Percentiles rank a stretch among this genome's conserved stretches.
These are phyloP conservation scores for Cryoendolithus antarcticus DNA, from an alignment of 2,329 filamentous ascomycete genomes.

Conservation along the genomic window DNA sequence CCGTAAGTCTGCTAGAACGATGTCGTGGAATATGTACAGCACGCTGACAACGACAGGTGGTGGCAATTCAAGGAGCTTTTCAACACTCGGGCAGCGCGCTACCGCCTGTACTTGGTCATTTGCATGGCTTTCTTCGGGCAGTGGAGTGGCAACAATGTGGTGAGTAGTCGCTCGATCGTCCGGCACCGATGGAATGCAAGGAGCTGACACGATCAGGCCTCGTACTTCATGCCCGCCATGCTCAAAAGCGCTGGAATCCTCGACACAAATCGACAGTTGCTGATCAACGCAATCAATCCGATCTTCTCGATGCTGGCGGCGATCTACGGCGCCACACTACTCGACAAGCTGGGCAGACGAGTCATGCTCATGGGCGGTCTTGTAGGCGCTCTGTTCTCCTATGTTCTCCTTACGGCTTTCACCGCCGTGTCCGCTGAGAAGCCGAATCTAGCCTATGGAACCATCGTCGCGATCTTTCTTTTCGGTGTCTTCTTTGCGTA, in stretches of 20 bases:
- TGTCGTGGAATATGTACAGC: too few relatives aligned
- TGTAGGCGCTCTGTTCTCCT: slow-evolving; percentile 22
- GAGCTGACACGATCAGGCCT: neutral
- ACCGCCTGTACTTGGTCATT: slow-evolving; percentile 29
- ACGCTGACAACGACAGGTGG: slow-evolving; percentile 23
- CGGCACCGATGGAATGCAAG: too few relatives aligned
- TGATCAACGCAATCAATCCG: slow-evolving; percentile 31
- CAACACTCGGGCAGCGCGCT: slow-evolving; percentile 40
- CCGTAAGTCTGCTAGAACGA: neutral
- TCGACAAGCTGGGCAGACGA: slow-evolving; percentile 23
- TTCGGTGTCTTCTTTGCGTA: slow-evolving; percentile 28
- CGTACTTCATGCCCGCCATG: slow-evolving; percentile 24
- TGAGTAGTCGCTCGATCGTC: too few relatives aligned
- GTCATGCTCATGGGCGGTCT: slow-evolving; percentile 27
- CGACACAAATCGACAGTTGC: slow-evolving; percentile 24
- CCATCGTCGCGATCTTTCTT: slow-evolving; percentile 29
- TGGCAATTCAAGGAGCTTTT: slow-evolving; percentile 44
- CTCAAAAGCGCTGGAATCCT: slow-evolving; percentile 27
- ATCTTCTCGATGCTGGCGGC: slow-evolving; percentile 27
- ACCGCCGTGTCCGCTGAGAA: slow-evolving; percentile 15
- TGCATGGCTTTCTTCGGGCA: slow-evolving; percentile 31
- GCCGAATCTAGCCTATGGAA: slow-evolving; percentile 24
- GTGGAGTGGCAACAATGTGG: slow-evolving; percentile 24
- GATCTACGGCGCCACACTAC: slow-evolving; percentile 26
- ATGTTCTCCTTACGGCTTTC: slow-evolving; percentile 25